Evolutionary conservation across 768 basidiomycete genomes (phyloP).

Genomic region (Tulasnella sp.): DNA sequence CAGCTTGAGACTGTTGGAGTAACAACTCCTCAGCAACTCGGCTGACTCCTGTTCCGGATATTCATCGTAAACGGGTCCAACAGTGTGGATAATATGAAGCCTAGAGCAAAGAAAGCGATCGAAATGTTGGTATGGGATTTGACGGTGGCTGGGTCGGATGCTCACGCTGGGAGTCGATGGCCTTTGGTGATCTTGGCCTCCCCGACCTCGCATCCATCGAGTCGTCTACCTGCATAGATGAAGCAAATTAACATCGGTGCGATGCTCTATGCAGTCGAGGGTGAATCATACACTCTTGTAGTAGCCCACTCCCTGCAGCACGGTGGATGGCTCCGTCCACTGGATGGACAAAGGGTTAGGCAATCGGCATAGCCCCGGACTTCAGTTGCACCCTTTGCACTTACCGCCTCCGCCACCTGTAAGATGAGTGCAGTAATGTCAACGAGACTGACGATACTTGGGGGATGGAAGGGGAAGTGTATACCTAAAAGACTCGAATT

Average conservation of each 20-base stretch:
- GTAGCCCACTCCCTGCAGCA: conserved; percentile 58
- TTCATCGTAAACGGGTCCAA: conserved; percentile 60
- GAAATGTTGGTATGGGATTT: not conserved
- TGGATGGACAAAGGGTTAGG: conserved; percentile 26
- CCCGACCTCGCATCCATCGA: conserved; percentile 64
- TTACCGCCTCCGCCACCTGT: conserved; percentile 71
- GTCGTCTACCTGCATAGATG: conserved; percentile 42
- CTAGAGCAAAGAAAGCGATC: conserved; percentile 32
- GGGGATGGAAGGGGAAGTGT: not conserved
- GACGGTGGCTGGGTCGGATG: conserved; percentile 23
- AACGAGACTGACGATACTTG: not conserved
- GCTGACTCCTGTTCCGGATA: conserved; percentile 37
- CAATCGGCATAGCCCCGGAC: not conserved
- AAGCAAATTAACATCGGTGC: not conserved
- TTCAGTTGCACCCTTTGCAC: conserved; percentile 24
- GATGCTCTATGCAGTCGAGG: not conserved
- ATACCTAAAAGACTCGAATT: conserved; percentile 63
- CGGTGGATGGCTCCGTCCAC: conserved; percentile 79
- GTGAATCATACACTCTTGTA: conserved; percentile 56
- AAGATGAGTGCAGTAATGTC: not conserved
- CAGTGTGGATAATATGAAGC: conserved; percentile 68
- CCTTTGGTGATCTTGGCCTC: conserved; percentile 73
- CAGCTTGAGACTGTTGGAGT: conserved; percentile 52
- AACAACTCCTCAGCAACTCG: conserved; percentile 57
- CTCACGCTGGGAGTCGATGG: conserved; percentile 68